These are phyloP conservation scores for Colletotrichum acutatum DNA, from an alignment of 2,329 filamentous ascomycete species.

Conservation along the genomic window DNA sequence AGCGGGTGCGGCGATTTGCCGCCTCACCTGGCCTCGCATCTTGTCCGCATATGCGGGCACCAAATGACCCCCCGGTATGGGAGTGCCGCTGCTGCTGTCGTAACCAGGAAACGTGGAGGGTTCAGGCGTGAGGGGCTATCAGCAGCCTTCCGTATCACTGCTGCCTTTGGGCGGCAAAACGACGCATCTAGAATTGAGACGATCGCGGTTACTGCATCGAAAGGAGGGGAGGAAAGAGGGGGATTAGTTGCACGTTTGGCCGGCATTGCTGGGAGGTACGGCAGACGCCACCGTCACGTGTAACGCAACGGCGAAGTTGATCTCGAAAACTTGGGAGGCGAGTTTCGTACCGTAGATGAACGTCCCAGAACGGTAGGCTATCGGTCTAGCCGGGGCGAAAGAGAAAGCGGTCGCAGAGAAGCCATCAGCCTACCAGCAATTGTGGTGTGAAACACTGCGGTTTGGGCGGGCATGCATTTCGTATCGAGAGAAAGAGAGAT, in stretches of 20 bases:
- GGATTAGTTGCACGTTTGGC: neutral
- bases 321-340: neutral
- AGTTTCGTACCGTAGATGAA: neutral
- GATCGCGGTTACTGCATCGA: neutral
- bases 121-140: neutral
- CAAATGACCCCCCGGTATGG: constrained; percentile 21
- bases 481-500: neutral
- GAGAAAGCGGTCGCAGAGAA: neutral
- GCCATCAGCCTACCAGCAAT: too few species aligned
- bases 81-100: constrained; percentile 3
- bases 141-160: constrained; percentile 13
- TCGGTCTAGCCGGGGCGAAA: constrained; percentile 6
- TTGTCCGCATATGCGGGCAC: constrained; percentile 8
- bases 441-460: constrained; percentile 22
- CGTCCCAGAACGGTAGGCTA: neutral
- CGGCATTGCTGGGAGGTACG: constrained; percentile 9
- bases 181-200: constrained; percentile 19
- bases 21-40: constrained; percentile 15
- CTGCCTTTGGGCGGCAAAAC: neutral
- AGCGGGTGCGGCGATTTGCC: constrained; percentile 10
- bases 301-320: neutral
- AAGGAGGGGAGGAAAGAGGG: neutral
- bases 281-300: constrained; percentile 20
- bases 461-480: constrained; percentile 15
- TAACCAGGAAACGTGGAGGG: neutral